Evolutionary conservation across 2,329 filamentous ascomycete species (phyloP).

Genomic region (Fusarium stilboides): DNA sequence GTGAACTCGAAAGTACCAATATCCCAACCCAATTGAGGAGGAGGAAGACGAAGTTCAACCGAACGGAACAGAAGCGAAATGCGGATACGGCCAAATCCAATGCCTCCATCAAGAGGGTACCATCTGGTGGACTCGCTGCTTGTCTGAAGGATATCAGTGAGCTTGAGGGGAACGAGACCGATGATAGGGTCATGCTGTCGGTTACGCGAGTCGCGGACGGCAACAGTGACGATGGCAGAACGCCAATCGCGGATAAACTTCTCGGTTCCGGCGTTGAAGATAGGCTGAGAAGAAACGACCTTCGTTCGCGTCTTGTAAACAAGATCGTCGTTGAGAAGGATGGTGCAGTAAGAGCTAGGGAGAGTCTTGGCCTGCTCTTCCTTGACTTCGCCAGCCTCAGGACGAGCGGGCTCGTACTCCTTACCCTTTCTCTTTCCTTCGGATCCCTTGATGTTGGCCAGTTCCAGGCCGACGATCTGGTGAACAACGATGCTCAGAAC

Average conservation of each 20-base stretch:
- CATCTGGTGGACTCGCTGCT: slow-evolving; percentile 89
- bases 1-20: slow-evolving; percentile 94
- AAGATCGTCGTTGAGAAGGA: slow-evolving; percentile 89
- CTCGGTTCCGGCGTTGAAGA: slow-evolving; percentile 97
- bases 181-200: slow-evolving; percentile 95
- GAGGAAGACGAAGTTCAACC: slow-evolving; percentile 88
- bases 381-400: slow-evolving; percentile 84
- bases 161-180: slow-evolving; percentile 89
- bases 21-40: slow-evolving; percentile 90
- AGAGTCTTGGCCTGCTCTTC: slow-evolving; percentile 86
- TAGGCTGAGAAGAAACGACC: slow-evolving; percentile 93
- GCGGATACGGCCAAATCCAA: slow-evolving; percentile 90
- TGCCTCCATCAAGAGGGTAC: slow-evolving; percentile 96
- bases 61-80: slow-evolving; percentile 93
- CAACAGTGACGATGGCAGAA: slow-evolving; percentile 86
- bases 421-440: slow-evolving; percentile 84
- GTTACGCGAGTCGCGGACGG: slow-evolving; percentile 89
- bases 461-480: slow-evolving; percentile 94
- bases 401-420: slow-evolving; percentile 90
- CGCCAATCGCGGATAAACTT: slow-evolving; percentile 95
- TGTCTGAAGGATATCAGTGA: slow-evolving; percentile 90
- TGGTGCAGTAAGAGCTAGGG: slow-evolving; percentile 94
- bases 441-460: slow-evolving; percentile 92
- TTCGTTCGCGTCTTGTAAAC: slow-evolving; percentile 96
- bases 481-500: slow-evolving; percentile 89